phyloP scores from a whole-genome alignment of 768 basidiomycete genomes.

The Boletus insuetus region DNA sequence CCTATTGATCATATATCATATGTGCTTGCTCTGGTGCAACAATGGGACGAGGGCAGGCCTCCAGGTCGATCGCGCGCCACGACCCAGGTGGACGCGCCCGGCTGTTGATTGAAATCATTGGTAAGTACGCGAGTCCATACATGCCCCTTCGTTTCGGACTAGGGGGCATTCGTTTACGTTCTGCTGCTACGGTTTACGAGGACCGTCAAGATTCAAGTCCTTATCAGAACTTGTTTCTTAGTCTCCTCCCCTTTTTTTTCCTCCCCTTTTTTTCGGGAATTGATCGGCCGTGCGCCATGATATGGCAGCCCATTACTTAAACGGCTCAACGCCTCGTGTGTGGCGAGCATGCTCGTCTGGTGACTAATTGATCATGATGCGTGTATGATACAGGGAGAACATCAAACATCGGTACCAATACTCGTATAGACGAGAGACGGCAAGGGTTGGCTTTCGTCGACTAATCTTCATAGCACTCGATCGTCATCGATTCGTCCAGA shows the following conservation, averaged over 20 bases:
- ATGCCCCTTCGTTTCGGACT: neutral
- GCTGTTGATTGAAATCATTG: no score
- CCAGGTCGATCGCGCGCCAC: slow-evolving; percentile 1
- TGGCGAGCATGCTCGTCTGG: neutral
- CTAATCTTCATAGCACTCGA: neutral
- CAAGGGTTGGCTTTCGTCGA: neutral
- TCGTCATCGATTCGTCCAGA: neutral
- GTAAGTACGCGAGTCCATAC: no score
- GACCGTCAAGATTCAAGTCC: neutral
- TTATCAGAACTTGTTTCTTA: neutral
- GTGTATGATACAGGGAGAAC: neutral
- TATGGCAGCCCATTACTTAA: neutral
- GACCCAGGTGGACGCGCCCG: neutral
- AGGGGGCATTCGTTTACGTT: neutral
- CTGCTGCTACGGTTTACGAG: neutral
- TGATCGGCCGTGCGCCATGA: neutral
- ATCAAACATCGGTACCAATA: neutral
- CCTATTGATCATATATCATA: no score
- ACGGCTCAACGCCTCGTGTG: neutral
- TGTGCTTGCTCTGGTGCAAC: neutral
- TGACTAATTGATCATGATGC: neutral
- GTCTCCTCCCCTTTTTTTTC: neutral
- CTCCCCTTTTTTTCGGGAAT: neutral
- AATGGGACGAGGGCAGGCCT: slow-evolving; percentile 2
- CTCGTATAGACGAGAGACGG: neutral